Evolutionary conservation across 148 eudicot species (phyloP), one percentile per base, ranked within the genome.

Genomic region (Rhododendron williamsianum): DNA sequence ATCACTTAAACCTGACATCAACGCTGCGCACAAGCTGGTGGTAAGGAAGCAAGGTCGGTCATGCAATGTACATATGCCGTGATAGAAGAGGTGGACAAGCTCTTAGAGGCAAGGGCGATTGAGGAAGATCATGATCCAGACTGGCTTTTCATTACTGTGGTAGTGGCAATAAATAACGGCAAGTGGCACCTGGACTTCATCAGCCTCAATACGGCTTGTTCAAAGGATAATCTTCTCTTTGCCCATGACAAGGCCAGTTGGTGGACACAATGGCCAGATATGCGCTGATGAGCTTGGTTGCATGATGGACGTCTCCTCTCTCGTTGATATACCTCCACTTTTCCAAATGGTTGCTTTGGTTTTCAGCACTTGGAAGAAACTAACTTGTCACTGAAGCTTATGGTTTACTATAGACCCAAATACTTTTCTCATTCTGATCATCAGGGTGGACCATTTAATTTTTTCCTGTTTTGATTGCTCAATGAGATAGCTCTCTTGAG

Each of bases 341-440:
- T 23, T 80, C 60, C 52, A 33, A 81, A 27, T 81, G 72, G 49
- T 81, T 25, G 82, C 63, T 79, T 79, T 49, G 82, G 4, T 80
- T 80, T 80, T 52, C 43, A 79, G 56, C 60, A 58, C 35, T 60
- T 12, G 10, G 27, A 82, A 49, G 81, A 27, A 46, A 46, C 45
- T n/a, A 2, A 65, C 30, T n/a, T 4, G 27, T 9, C 18, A 78
- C 56, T 46, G 81, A 78, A 78, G 33, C 81, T 46, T 78, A 15
- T 46, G 15, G 21, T 4, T 78, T 25, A 4, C 18, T 48, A 23
- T 78, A 27, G 82, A 23, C 23, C 60, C 41, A 79, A 49, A 9
- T 10, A 51, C 43, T 80, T 51, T 51, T 51, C 63, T 27, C 43
- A 80, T 80, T 52, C 21, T 51, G 60, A 9, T 27, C 52, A 30